Evolutionary conservation across 768 basidiomycete species (phyloP).

Genomic region (Scleroderma citrinum): DNA sequence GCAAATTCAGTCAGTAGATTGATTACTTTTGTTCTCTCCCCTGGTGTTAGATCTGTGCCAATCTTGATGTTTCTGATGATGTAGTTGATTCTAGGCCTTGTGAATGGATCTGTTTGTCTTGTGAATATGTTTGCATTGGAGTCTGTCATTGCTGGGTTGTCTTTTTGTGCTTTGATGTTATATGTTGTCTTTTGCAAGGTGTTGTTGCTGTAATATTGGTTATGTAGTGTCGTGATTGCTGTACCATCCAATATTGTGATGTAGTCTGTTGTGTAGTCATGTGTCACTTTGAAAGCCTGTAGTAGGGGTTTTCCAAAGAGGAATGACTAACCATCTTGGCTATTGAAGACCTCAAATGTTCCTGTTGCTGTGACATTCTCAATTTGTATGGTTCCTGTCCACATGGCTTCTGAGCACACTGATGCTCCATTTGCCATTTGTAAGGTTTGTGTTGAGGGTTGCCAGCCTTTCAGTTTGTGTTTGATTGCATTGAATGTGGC

Average conservation of each 20-base stretch:
- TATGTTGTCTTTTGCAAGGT: too few relatives aligned
- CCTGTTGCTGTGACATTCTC: not conserved
- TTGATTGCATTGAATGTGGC: not conserved
- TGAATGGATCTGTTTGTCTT: not conserved
- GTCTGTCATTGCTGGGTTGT: not conserved
- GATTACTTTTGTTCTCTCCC: slow-evolving; percentile 17
- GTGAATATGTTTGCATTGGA: not conserved
- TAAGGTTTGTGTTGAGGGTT: slow-evolving; percentile 5
- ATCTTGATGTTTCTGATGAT: slow-evolving; percentile 18
- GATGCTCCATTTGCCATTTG: slow-evolving; percentile 29
- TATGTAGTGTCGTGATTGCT: not conserved
- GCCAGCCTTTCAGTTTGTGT: not conserved
- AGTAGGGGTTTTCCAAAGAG: slow-evolving; percentile 27
- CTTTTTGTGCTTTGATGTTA: not conserved
- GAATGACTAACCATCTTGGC: slow-evolving; percentile 22
- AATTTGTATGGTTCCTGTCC: slow-evolving; percentile 1
- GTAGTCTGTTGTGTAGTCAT: slow-evolving; percentile 18
- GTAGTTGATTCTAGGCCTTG: slow-evolving; percentile 8
- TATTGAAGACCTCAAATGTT: slow-evolving; percentile 7
- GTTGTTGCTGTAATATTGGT: too few relatives aligned
- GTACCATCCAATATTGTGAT: not conserved
- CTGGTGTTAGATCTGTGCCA: slow-evolving; percentile 25
- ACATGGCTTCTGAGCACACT: slow-evolving; percentile 1
- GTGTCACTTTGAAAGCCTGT: slow-evolving; percentile 14
- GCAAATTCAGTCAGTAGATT: slow-evolving; percentile 26